phyloP scores from a whole-genome alignment of 306 rosid genomes.

The Sicyos edulis region DNA sequence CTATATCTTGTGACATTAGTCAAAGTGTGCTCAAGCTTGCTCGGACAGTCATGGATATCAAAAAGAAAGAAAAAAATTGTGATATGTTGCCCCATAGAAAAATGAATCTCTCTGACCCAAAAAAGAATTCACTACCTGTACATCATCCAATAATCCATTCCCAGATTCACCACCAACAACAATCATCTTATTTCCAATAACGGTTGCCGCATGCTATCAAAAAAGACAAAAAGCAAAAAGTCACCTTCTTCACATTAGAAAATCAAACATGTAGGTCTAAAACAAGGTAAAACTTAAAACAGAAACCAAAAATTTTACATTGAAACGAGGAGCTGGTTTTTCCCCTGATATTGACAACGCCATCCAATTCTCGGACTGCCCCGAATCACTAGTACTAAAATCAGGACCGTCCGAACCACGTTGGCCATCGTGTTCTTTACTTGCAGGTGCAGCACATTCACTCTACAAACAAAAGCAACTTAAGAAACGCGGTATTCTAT shows the following conservation, averaged over 20 bases:
- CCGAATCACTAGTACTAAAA: slow-evolving; percentile 44
- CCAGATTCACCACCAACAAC: slow-evolving; percentile 92
- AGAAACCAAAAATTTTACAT: slow-evolving; percentile 24
- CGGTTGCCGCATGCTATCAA: slow-evolving; percentile 76
- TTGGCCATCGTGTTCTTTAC: slow-evolving; percentile 43
- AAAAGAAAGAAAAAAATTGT: too few species aligned
- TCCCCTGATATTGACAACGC: slow-evolving; percentile 49
- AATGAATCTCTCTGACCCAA: background rate
- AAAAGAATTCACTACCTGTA: slow-evolving; percentile 43
- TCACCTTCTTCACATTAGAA: slow-evolving; percentile 5
- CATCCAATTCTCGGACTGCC: slow-evolving; percentile 77
- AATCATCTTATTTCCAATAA: slow-evolving; percentile 82
- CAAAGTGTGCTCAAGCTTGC: too few species aligned
- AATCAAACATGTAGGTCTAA: background rate
- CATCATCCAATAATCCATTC: slow-evolving; percentile 68
- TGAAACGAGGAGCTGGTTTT: slow-evolving; percentile 42
- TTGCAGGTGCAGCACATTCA: slow-evolving; percentile 40
- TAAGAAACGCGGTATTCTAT: slow-evolving; percentile 6
- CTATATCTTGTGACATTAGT: too few species aligned
- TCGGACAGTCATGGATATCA: too few species aligned
- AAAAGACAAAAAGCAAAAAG: slow-evolving; percentile 3
- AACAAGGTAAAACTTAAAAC: background rate
- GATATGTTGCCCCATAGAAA: background rate
- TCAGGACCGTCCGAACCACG: slow-evolving; percentile 47
- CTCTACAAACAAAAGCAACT: slow-evolving; percentile 34